Percentiles rank a stretch among this genome's conserved stretches.
Conservation (phyloP, 2,329 filamentous ascomycete genomes). For the Botrytis tulipae region DNA sequence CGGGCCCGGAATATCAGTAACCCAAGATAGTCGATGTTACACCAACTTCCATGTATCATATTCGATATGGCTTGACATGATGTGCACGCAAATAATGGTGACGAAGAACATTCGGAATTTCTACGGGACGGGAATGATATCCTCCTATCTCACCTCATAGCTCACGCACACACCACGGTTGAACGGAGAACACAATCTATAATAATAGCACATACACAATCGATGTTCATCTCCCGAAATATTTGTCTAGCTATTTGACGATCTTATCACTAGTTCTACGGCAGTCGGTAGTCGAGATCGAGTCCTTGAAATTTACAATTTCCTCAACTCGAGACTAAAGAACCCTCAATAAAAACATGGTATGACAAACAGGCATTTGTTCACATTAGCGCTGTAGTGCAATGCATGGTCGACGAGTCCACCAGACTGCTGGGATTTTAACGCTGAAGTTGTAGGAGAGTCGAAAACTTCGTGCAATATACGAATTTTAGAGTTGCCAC, state of each 20-base stretch:
- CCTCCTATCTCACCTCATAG: constrained; percentile 1
- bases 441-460: not conserved
- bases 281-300: not conserved
- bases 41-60: constrained; percentile 14
- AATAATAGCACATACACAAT: not conserved
- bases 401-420: constrained; percentile 2
- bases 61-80: constrained; percentile 2
- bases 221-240: not conserved
- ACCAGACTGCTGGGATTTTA: constrained; percentile 1
- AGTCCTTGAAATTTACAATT: not conserved
- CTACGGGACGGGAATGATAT: not conserved
- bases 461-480: constrained; percentile 18
- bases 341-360: not conserved
- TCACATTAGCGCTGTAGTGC: constrained; percentile 10
- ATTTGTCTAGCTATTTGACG: not conserved
- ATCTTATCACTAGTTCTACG: not conserved
- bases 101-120: constrained; percentile 1
- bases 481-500: constrained; percentile 16
- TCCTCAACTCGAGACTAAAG: not conserved
- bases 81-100: not conserved
- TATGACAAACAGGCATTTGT: not conserved
- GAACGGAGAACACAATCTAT: not conserved
- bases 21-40: not conserved
- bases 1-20: not conserved
- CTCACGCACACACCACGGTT: constrained; percentile 3